phyloP scores from a whole-genome alignment of 129 eudicot genomes.

The Heracleum sosnowskyi region DNA sequence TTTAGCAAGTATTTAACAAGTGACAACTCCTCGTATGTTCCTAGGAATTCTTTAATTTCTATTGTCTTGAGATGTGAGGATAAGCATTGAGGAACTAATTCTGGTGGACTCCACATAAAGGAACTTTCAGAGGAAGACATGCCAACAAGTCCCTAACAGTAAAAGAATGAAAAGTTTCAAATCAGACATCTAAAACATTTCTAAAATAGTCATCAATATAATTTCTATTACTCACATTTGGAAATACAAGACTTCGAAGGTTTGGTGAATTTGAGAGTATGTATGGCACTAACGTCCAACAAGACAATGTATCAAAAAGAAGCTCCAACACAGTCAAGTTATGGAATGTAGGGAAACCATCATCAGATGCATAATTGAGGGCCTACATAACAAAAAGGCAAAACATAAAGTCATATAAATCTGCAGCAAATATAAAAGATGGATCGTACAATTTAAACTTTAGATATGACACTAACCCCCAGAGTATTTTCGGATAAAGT shows the following conservation, averaged over 20 bases:
- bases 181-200: not conserved
- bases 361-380: not conserved
- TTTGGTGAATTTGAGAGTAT: not conserved
- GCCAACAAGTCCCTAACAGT: not conserved
- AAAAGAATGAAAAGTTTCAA: not conserved
- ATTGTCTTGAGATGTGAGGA: not conserved
- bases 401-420: not conserved
- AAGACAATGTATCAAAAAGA: slow-evolving; percentile 4
- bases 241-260: slow-evolving; percentile 7
- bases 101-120: slow-evolving; percentile 3
- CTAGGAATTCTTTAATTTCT: slow-evolving; percentile 1
- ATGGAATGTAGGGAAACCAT: slow-evolving; percentile 7
- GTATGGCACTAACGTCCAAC: slow-evolving; percentile 7
- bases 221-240: not conserved
- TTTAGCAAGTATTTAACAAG: slow-evolving; percentile 8
- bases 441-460: not conserved
- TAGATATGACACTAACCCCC: not conserved
- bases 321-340: not conserved
- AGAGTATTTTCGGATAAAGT: slow-evolving; percentile 1
- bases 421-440: not conserved
- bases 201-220: not conserved
- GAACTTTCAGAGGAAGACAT: not conserved
- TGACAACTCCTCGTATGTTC: not conserved
- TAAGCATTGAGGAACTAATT: slow-evolving; percentile 7
- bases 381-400: not conserved